These are phyloP conservation scores for Galerina marginata DNA, from an alignment of 768 basidiomycete genomes.

Conservation along the genomic window DNA sequence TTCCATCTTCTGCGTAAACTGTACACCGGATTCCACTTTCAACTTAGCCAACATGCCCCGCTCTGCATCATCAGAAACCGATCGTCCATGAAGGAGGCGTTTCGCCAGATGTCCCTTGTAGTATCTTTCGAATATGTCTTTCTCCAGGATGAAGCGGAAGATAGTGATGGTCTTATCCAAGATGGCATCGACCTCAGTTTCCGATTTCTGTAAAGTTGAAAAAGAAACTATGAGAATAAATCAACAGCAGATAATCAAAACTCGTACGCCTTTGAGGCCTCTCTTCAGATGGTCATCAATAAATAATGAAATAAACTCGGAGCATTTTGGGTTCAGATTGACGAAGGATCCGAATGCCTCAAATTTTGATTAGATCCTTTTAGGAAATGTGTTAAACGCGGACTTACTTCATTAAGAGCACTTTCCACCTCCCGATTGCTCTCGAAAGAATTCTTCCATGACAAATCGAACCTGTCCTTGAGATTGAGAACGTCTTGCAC, in stretches of 20 bases:
- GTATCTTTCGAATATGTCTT: constrained; percentile 97
- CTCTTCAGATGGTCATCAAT: constrained; percentile 96
- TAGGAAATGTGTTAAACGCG: background rate
- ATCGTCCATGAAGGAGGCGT: constrained; percentile 84
- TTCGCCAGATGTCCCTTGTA: constrained; percentile 97
- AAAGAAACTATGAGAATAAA: background rate
- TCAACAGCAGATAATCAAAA: background rate
- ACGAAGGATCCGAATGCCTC: constrained; percentile 95
- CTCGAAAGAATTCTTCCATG: constrained; percentile 75
- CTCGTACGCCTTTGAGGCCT: constrained; percentile 88
- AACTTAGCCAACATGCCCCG: constrained; percentile 96
- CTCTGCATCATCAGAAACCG: constrained; percentile 97
- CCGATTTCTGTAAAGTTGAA: constrained; percentile 76
- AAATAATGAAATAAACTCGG: constrained; percentile 95
- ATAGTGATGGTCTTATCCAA: constrained; percentile 96
- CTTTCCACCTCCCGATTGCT: constrained; percentile 80
- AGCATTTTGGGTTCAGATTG: constrained; percentile 83
- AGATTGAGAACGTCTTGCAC: constrained; percentile 89
- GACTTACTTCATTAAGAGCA: constrained; percentile 79
- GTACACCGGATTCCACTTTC: constrained; percentile 94
- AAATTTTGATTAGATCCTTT: background rate
- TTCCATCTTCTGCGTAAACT: constrained; percentile 97
- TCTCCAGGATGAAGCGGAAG: constrained; percentile 93
- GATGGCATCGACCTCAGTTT: constrained; percentile 85
- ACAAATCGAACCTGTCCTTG: constrained; percentile 87